Evolutionary conservation across 2,329 filamentous ascomycete species (phyloP).

Genomic region (Aureobasidium sp.): DNA sequence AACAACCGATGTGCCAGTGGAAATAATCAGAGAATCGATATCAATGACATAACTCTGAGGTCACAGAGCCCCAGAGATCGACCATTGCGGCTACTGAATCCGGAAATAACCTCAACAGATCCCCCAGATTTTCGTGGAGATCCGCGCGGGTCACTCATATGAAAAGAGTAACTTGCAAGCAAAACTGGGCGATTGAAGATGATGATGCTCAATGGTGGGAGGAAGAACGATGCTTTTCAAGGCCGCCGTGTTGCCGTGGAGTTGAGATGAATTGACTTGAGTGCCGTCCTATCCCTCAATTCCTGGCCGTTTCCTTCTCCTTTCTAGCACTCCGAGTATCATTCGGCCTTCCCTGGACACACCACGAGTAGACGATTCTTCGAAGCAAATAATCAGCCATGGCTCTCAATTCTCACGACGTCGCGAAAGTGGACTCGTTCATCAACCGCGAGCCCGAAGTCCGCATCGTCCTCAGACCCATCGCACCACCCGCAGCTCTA

Average conservation of each 20-base stretch:
- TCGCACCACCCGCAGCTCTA: slow-evolving; percentile 23
- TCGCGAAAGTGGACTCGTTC: background rate
- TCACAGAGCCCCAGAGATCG: background rate
- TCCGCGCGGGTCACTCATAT: background rate
- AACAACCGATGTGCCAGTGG: background rate
- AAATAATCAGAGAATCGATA: background rate
- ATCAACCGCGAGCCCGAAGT: slow-evolving; percentile 15
- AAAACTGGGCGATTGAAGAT: background rate
- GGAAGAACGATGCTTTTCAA: background rate
- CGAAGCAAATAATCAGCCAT: background rate
- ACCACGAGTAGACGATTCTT: background rate
- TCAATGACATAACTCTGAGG: background rate
- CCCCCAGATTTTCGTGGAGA: background rate
- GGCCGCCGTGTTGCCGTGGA: background rate
- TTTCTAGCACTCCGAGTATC: background rate
- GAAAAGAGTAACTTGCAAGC: background rate
- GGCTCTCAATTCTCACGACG: background rate
- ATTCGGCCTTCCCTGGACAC: background rate
- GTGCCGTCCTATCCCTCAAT: background rate
- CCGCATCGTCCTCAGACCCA: slow-evolving; percentile 21
- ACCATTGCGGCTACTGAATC: background rate
- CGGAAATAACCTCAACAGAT: background rate
- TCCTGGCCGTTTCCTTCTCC: background rate
- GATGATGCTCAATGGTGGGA: background rate
- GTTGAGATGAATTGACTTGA: too few species aligned